Evolutionary conservation across 2,329 filamentous ascomycete genomes (phyloP).

Genomic region (Fusarium sp.): DNA sequence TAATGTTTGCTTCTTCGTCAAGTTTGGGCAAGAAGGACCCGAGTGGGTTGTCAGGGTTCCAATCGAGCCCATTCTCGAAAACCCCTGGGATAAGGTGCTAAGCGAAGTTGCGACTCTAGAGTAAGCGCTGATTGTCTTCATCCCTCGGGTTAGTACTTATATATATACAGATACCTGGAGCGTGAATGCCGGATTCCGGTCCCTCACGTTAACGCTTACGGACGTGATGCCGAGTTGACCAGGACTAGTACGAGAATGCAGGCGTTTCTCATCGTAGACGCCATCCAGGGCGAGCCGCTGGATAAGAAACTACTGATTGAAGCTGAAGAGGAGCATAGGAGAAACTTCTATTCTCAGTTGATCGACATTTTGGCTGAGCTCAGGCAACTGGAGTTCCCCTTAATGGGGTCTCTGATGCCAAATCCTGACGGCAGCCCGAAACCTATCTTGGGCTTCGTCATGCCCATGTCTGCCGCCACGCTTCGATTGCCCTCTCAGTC

Average conservation of each 20-base stretch:
- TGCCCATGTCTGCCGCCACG: conserved; percentile 28
- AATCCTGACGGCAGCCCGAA: conserved; percentile 17
- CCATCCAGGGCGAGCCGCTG: conserved; percentile 34
- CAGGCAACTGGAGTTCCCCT: conserved; percentile 34
- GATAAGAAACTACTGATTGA: conserved; percentile 18
- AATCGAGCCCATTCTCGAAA: conserved; percentile 31
- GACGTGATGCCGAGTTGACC: conserved; percentile 15
- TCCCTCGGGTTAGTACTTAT: conserved; percentile 2
- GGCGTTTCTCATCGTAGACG: conserved; percentile 37
- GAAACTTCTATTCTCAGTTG: conserved; percentile 37
- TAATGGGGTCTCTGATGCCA: conserved; percentile 40
- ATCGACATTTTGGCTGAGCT: conserved; percentile 42
- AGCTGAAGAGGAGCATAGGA: conserved; percentile 10
- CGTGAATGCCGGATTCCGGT: conserved; percentile 36
- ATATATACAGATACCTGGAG: conserved; percentile 32
- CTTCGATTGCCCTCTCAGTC: conserved; percentile 12
- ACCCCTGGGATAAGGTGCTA: conserved; percentile 40
- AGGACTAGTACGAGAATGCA: neutral
- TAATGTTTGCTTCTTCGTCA: conserved; percentile 39
- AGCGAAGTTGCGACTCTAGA: conserved; percentile 42
- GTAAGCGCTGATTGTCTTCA: conserved; percentile 11
- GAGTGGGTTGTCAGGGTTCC: conserved; percentile 41
- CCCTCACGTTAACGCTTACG: conserved; percentile 33
- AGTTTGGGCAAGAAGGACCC: conserved; percentile 19
- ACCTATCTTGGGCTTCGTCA: conserved; percentile 31